Percentiles rank a stretch among this genome's conserved stretches.
Conservation (phyloP, 2,329 filamentous ascomycete genomes). For the Colletotrichum siamense region DNA sequence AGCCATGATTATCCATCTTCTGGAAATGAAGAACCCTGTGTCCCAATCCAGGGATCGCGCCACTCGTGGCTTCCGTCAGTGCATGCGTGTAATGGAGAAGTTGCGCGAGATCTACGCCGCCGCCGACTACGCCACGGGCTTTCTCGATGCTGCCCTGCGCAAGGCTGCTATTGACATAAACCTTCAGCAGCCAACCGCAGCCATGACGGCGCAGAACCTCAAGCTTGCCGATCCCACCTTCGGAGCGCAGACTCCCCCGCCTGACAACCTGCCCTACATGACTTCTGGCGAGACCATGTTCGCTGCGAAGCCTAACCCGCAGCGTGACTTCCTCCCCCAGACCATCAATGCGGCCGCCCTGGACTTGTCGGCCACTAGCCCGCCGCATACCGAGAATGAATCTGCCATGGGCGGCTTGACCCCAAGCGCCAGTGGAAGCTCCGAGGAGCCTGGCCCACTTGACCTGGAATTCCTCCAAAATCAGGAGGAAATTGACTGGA, state of each 20-base stretch:
- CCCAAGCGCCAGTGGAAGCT: conserved; percentile 50
- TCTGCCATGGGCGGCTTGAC: conserved; percentile 43
- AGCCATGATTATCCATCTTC: conserved; percentile 90
- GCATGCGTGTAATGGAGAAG: conserved; percentile 89
- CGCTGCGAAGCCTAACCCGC: conserved; percentile 12
- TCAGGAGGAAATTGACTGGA: conserved; percentile 60
- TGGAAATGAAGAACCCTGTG: conserved; percentile 88
- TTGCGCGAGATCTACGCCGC: conserved; percentile 90
- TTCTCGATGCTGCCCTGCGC: conserved; percentile 88
- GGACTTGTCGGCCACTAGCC: conserved; percentile 42
- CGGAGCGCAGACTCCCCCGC: conserved; percentile 56
- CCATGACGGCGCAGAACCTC: conserved; percentile 37
- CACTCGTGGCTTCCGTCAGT: conserved; percentile 83
- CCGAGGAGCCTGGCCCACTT: conserved; percentile 44
- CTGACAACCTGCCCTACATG: conserved; percentile 53
- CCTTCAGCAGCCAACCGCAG: conserved; percentile 34
- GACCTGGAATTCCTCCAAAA: conserved; percentile 53
- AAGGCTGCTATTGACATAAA: conserved; percentile 80
- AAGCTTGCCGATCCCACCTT: conserved; percentile 37
- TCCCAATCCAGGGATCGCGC: conserved; percentile 74
- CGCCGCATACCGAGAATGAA: conserved; percentile 49
- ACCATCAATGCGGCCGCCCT: conserved; percentile 42
- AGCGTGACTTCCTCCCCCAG: conserved; percentile 34
- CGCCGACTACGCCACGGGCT: conserved; percentile 94
- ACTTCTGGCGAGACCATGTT: conserved; percentile 45